A percentile compares a stretch with the other conserved stretches of the same genome.
Evolutionary conservation across 352 stramenopile species (phyloP).

Genomic region (Albugo candida): DNA sequence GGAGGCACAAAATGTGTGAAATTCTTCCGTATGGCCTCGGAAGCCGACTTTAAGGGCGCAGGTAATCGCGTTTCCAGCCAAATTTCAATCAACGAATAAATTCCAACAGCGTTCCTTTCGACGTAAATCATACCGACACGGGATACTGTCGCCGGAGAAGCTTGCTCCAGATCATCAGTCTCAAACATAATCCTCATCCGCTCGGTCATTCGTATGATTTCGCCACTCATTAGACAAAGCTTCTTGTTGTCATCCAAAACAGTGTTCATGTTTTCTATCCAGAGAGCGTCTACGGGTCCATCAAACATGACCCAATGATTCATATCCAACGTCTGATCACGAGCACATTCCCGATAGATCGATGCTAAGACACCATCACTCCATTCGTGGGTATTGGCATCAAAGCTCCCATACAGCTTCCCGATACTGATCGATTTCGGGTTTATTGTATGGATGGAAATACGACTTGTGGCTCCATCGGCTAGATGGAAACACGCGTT

Average conservation of each 20-base stretch:
- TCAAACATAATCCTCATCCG: constrained; percentile 94
- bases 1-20: constrained; percentile 83
- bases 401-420: constrained; percentile 89
- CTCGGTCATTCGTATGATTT: constrained; percentile 91
- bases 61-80: constrained; percentile 59
- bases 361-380: constrained; percentile 87
- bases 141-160: constrained; percentile 79
- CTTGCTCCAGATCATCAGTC: constrained; percentile 81
- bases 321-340: constrained; percentile 54
- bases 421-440: constrained; percentile 88
- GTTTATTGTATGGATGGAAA: constrained; percentile 83
- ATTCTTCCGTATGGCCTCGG: constrained; percentile 37
- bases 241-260: constrained; percentile 89
- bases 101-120: constrained; percentile 80
- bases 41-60: constrained; percentile 13
- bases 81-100: constrained; percentile 72
- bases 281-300: constrained; percentile 84
- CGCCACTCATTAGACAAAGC: constrained; percentile 85
- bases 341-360: constrained; percentile 84
- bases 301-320: constrained; percentile 88
- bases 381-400: constrained; percentile 90
- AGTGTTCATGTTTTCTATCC: constrained; percentile 94
- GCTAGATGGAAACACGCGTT: constrained; percentile 42
- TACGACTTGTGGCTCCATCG: constrained; percentile 29
- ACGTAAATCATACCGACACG: constrained; percentile 88